phyloP scores from a whole-genome alignment of 306 rosid species.

The Cucumis cinereus region DNA sequence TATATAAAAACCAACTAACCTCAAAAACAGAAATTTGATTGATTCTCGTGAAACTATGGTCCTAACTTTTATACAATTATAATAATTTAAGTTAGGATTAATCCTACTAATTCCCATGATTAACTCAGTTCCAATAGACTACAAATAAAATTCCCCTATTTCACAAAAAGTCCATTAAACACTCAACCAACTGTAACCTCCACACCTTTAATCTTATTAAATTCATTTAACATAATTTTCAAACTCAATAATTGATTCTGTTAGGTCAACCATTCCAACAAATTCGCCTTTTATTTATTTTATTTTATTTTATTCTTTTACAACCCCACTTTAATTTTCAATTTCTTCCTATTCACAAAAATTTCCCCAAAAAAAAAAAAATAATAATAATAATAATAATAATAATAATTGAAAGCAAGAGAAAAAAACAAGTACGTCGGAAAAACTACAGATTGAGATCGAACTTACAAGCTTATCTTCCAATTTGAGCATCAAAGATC shows the following conservation, averaged over 20 bases:
- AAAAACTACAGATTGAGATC: background rate
- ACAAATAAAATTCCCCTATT: no score
- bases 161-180: background rate
- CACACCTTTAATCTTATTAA: background rate
- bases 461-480: background rate
- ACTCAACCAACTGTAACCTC: background rate
- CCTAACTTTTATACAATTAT: no score
- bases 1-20: no score
- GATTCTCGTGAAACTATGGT: no score
- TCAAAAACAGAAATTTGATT: no score
- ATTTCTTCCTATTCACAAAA: background rate
- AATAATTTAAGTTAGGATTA: no score
- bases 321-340: background rate
- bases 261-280: background rate
- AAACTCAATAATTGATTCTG: background rate
- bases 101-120: no score
- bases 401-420: background rate
- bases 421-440: background rate
- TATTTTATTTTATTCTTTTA: no score
- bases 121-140: no score
- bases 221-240: background rate
- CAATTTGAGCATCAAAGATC: background rate
- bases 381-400: no score
- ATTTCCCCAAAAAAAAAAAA: no score
- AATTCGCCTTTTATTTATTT: no score